phyloP scores from a whole-genome alignment of 2,329 filamentous ascomycete species.

The Claviceps pusilla region DNA sequence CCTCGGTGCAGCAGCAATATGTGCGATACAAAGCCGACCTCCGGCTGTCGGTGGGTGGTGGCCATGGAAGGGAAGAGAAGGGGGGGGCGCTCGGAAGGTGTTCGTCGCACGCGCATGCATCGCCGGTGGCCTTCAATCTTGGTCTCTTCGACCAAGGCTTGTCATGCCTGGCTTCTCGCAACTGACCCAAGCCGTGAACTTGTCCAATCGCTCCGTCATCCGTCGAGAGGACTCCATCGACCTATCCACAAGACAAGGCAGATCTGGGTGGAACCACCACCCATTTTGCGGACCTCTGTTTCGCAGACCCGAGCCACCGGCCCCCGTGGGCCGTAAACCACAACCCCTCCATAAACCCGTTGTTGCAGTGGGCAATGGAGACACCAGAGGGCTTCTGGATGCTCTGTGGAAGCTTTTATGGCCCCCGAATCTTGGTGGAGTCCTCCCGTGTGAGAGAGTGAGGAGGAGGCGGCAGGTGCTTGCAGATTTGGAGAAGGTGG shows the following conservation, averaged over 20 bases:
- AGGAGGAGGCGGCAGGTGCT: conserved; percentile 2
- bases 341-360: conserved; percentile 7
- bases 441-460: conserved; percentile 4
- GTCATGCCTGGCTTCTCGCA: background rate
- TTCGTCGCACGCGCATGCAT: background rate
- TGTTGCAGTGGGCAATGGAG: conserved; percentile 6
- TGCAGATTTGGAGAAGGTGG: conserved; percentile 7
- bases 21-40: background rate
- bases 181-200: no score
- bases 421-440: conserved; percentile 9
- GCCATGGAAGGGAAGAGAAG: background rate
- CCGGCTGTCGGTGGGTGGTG: background rate
- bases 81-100: background rate
- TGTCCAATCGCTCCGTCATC: conserved; percentile 5
- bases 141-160: no score
- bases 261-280: conserved; percentile 11
- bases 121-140: no score
- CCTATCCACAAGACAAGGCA: conserved; percentile 11
- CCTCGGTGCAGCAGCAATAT: background rate
- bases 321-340: conserved; percentile 3
- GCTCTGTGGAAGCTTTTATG: conserved; percentile 12
- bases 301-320: conserved; percentile 5
- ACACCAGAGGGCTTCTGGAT: conserved; percentile 11
- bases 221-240: conserved; percentile 5
- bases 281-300: conserved; percentile 7